phyloP scores from a whole-genome alignment of 495 filamentous ascomycete genomes.

The Recurvomyces mirabilis region DNA sequence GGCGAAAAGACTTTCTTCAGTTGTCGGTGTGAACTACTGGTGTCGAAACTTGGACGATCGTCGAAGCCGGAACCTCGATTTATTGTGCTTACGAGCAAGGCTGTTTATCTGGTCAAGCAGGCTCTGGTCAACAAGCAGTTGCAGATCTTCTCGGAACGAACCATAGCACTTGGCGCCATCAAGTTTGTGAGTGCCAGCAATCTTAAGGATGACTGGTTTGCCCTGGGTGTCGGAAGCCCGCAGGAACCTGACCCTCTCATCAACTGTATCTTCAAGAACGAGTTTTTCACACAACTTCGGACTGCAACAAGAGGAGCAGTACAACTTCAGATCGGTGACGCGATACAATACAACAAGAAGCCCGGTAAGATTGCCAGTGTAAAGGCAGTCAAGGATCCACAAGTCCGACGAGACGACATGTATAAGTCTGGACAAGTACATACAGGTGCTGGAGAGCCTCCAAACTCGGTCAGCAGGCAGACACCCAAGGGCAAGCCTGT shows the following conservation, averaged over 20 bases:
- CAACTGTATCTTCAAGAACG: conserved; percentile 91
- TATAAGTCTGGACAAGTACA: conserved; percentile 94
- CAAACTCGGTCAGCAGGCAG: conserved; percentile 70
- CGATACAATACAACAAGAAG: conserved; percentile 96
- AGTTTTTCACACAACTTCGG: conserved; percentile 86
- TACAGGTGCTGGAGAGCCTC: conserved; percentile 69
- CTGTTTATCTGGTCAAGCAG: conserved; percentile 80
- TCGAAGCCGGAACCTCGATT: conserved; percentile 84
- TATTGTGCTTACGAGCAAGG: conserved; percentile 71
- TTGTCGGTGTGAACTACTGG: conserved; percentile 74
- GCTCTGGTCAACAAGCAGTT: conserved; percentile 70
- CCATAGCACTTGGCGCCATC: conserved; percentile 72
- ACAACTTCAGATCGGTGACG: conserved; percentile 68
- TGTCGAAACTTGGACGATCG: conserved; percentile 89
- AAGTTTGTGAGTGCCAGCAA: conserved; percentile 71
- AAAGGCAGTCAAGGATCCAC: conserved; percentile 81
- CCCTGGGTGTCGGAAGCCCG: conserved; percentile 71
- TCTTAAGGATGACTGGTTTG: conserved; percentile 91
- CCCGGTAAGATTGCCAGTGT: conserved; percentile 80
- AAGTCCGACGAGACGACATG: conserved; percentile 55
- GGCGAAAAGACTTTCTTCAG: conserved; percentile 75
- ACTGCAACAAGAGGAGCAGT: conserved; percentile 62
- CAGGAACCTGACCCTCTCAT: conserved; percentile 87
- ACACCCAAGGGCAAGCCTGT: conserved; percentile 78
- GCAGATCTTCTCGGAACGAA: conserved; percentile 67